A percentile compares a stretch with the other conserved stretches of the same genome.
Conservation (phyloP, 371 early-diverging fungal genomes). For the Gilbertella persicaria region DNA sequence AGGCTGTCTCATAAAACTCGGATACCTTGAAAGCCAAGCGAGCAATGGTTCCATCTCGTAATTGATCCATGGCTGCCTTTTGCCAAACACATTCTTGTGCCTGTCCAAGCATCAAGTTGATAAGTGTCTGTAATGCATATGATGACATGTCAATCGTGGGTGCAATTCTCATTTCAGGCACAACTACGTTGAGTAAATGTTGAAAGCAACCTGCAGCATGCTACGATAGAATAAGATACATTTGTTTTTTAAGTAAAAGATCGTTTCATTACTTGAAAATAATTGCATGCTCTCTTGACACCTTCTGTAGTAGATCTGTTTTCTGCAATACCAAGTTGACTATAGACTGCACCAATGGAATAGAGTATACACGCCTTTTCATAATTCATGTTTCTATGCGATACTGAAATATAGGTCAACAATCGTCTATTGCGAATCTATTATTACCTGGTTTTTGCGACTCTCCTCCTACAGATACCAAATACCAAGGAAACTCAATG, state of each 20-base stretch:
- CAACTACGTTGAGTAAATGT: constrained; percentile 55
- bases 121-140: constrained; percentile 62
- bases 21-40: constrained; percentile 77
- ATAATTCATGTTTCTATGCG: constrained; percentile 73
- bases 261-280: constrained; percentile 67
- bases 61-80: constrained; percentile 77
- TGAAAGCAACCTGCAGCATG: constrained; percentile 84
- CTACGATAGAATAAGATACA: constrained; percentile 29
- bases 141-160: constrained; percentile 63
- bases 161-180: constrained; percentile 58
- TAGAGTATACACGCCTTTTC: constrained; percentile 85
- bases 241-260: not conserved
- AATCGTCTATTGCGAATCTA: not conserved
- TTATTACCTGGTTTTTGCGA: constrained; percentile 29
- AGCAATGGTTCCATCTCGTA: constrained; percentile 77
- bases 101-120: constrained; percentile 83
- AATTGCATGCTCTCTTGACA: constrained; percentile 72
- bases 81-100: constrained; percentile 91
- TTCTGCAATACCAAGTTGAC: constrained; percentile 74
- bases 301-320: constrained; percentile 71
- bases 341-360: constrained; percentile 83
- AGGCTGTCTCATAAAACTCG: constrained; percentile 70
- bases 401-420: constrained; percentile 20
- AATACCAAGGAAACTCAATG: constrained; percentile 71
- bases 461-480: constrained; percentile 44